phyloP scores from a whole-genome alignment of 2,329 filamentous ascomycete genomes.

The Tolypocladium ophioglossoides region DNA sequence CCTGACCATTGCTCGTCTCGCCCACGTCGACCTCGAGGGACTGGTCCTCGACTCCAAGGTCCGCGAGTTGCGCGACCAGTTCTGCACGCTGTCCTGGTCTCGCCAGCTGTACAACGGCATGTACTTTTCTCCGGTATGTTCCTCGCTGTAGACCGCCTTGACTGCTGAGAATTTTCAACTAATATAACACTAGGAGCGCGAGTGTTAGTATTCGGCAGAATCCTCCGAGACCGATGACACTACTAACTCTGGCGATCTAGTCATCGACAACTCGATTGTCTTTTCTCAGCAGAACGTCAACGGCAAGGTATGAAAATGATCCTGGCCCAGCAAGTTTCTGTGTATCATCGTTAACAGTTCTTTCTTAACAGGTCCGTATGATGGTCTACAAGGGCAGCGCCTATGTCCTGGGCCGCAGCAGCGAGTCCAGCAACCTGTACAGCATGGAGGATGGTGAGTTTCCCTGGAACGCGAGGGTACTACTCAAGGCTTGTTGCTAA shows the following conservation, averaged over 20 bases:
- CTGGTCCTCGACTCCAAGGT: slow-evolving; percentile 46
- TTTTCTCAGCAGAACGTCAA: slow-evolving; percentile 33
- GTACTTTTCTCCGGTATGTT: slow-evolving; percentile 24
- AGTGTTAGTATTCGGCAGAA: slow-evolving; percentile 18
- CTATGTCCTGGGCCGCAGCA: slow-evolving; percentile 34
- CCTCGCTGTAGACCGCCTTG: slow-evolving; percentile 22
- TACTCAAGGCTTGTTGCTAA: background rate
- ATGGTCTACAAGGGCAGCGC: slow-evolving; percentile 34
- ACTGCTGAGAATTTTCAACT: background rate
- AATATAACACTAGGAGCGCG: slow-evolving; percentile 16
- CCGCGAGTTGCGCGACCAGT: slow-evolving; percentile 40
- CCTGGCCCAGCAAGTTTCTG: slow-evolving; percentile 22
- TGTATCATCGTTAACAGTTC: slow-evolving; percentile 12
- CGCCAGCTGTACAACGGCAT: slow-evolving; percentile 39
- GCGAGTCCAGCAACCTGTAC: slow-evolving; percentile 39
- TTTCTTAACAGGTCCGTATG: slow-evolving; percentile 13
- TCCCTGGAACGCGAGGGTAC: background rate
- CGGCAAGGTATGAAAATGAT: background rate
- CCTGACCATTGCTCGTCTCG: slow-evolving; percentile 12
- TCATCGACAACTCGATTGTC: slow-evolving; percentile 50
- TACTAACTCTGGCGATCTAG: background rate
- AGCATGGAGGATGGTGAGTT: slow-evolving; percentile 28
- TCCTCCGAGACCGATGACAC: background rate
- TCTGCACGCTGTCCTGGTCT: slow-evolving; percentile 35
- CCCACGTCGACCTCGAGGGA: slow-evolving; percentile 41